Evolutionary conservation across 257 asterid species (phyloP).

Genomic region (Nyctanthes arbortristis): DNA sequence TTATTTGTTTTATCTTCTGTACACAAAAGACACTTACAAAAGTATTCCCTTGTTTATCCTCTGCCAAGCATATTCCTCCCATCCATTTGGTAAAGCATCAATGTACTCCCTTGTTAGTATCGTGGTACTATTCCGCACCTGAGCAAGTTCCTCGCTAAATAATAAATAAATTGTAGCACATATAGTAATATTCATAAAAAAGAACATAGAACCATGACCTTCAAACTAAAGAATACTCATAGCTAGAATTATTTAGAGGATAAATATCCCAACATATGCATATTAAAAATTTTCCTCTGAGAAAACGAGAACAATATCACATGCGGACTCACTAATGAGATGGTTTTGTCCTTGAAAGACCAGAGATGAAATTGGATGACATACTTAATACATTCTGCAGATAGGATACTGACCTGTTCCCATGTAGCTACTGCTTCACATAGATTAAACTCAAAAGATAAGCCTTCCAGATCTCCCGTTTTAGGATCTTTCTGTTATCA

Average conservation of each 20-base stretch:
- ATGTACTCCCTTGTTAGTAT: slow-evolving; percentile 86
- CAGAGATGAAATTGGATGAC: background rate
- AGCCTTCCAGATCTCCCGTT: slow-evolving; percentile 90
- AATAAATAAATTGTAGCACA: slow-evolving; percentile 56
- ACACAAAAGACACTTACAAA: slow-evolving; percentile 58
- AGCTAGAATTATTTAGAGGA: slow-evolving; percentile 10
- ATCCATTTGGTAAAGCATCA: slow-evolving; percentile 94
- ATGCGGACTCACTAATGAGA: slow-evolving; percentile 2
- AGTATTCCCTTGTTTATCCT: slow-evolving; percentile 92
- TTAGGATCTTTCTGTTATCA: slow-evolving; percentile 85
- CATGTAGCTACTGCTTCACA: slow-evolving; percentile 99
- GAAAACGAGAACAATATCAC: background rate
- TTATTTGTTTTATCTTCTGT: background rate
- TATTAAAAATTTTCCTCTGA: slow-evolving; percentile 1
- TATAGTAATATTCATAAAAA: slow-evolving; percentile 24
- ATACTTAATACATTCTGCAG: background rate
- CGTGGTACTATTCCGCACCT: slow-evolving; percentile 96
- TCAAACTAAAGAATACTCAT: background rate
- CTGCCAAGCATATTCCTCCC: slow-evolving; percentile 97
- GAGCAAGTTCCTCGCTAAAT: slow-evolving; percentile 80
- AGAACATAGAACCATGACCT: slow-evolving; percentile 5
- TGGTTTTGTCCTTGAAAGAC: background rate
- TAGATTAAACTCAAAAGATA: slow-evolving; percentile 64
- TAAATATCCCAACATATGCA: slow-evolving; percentile 1
- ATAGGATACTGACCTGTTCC: slow-evolving; percentile 82